Percentiles rank a stretch among this genome's conserved stretches.
Evolutionary conservation across 352 stramenopile genomes (phyloP).

Genomic region (Phytophthora megakarya): DNA sequence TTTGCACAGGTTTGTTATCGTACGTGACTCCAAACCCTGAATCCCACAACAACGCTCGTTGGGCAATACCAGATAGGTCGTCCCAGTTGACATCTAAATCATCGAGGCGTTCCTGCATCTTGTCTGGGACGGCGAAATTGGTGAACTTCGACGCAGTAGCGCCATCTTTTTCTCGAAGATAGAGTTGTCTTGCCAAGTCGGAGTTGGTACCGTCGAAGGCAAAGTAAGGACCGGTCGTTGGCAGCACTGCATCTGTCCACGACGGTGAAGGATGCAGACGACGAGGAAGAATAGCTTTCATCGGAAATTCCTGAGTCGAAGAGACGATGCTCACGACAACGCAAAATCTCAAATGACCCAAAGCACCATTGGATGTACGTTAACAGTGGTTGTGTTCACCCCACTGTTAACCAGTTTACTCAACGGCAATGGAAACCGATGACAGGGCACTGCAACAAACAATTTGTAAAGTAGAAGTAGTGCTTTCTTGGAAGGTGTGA

Average conservation of each 20-base stretch:
- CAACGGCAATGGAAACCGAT: too few relatives aligned
- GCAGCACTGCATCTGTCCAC: constrained; percentile 8
- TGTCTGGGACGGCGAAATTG: constrained; percentile 4
- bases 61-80: constrained; percentile 12
- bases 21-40: constrained; percentile 13
- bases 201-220: constrained; percentile 35
- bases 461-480: too few relatives aligned
- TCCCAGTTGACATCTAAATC: constrained; percentile 7
- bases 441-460: too few relatives aligned
- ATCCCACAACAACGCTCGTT: constrained; percentile 35
- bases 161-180: constrained; percentile 19
- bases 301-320: neutral
- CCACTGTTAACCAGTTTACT: too few relatives aligned
- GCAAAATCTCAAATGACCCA: too few relatives aligned
- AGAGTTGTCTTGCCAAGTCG: constrained; percentile 32
- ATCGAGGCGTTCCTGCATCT: neutral
- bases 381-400: too few relatives aligned
- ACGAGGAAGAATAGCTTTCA: neutral
- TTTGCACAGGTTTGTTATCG: constrained; percentile 11
- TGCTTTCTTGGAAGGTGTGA: too few relatives aligned
- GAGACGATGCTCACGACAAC: too few relatives aligned
- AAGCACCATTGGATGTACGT: too few relatives aligned
- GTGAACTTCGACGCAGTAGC: neutral
- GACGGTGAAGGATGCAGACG: neutral
- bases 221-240: constrained; percentile 16